Conservation (phyloP, 805 yeast genomes). For the Wickerhamomyces queroliae region DNA sequence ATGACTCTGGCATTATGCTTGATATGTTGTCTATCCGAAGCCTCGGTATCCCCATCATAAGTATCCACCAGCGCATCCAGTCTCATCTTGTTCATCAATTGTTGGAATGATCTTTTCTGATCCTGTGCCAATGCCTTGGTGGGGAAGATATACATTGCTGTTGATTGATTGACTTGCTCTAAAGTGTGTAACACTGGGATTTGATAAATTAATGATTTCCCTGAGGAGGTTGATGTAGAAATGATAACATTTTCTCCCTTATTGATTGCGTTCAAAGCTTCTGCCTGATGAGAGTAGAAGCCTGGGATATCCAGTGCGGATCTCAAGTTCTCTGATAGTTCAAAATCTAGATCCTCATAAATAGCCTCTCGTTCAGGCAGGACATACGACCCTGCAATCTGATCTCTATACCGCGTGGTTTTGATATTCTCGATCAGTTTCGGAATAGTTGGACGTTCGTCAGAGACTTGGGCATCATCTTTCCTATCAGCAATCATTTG, state of each 20-base stretch:
- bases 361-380: conserved; percentile 41
- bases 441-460: conserved; percentile 37
- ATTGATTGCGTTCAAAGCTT: conserved; percentile 59
- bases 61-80: conserved; percentile 59
- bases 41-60: conserved; percentile 90
- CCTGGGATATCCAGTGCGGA: conserved; percentile 44
- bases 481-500: conserved; percentile 37
- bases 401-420: conserved; percentile 52
- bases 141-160: conserved; percentile 88
- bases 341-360: conserved; percentile 36
- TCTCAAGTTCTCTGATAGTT: conserved; percentile 44
- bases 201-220: conserved; percentile 91
- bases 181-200: conserved; percentile 61
- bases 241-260: conserved; percentile 67
- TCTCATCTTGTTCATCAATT: conserved; percentile 46
- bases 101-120: conserved; percentile 76
- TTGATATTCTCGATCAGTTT: conserved; percentile 46
- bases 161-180: conserved; percentile 35
- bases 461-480: conserved; percentile 14
- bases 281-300: conserved; percentile 78
- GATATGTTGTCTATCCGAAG: conserved; percentile 43
- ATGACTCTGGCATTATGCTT: conserved; percentile 68
- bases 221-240: conserved; percentile 95
- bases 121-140: conserved; percentile 98
- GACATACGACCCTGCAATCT: conserved; percentile 49